Evolutionary conservation across 2,329 filamentous ascomycete genomes (phyloP).

Genomic region (Botrytis fabae): DNA sequence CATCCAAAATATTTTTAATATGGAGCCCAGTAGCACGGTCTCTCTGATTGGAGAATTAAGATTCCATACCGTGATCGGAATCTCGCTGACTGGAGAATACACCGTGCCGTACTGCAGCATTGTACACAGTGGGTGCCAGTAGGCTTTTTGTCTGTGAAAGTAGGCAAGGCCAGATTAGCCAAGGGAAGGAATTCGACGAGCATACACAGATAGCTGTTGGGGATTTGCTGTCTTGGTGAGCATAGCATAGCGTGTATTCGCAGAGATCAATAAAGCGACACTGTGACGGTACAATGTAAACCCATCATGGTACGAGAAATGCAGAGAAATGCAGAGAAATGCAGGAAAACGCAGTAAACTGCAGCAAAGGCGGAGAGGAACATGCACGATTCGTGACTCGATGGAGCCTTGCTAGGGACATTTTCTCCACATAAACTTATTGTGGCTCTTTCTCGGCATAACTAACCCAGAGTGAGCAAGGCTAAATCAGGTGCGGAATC

Average conservation of each 20-base stretch:
- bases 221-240: not conserved
- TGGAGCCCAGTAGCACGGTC: not conserved
- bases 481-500: not conserved
- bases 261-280: not conserved
- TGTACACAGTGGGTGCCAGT: not conserved
- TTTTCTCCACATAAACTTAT: constrained; percentile 12
- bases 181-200: not conserved
- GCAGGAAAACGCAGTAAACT: not conserved
- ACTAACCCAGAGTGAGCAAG: not conserved
- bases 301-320: constrained; percentile 15
- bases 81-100: not conserved
- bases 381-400: constrained; percentile 5
- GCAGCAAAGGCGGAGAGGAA: not conserved
- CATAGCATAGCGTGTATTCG: not conserved
- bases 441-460: constrained; percentile 17
- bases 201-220: not conserved
- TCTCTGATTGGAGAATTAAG: constrained; percentile 7
- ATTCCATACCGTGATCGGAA: not conserved
- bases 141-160: not conserved
- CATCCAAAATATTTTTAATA: not conserved
- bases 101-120: not conserved
- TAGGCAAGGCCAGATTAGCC: not conserved
- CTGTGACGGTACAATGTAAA: not conserved
- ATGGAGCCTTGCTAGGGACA: not conserved
- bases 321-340: not conserved